Evolutionary conservation across 345 rosid species (phyloP), one percentile per base, ranked within the genome.

Genomic region (Firmiana major): DNA sequence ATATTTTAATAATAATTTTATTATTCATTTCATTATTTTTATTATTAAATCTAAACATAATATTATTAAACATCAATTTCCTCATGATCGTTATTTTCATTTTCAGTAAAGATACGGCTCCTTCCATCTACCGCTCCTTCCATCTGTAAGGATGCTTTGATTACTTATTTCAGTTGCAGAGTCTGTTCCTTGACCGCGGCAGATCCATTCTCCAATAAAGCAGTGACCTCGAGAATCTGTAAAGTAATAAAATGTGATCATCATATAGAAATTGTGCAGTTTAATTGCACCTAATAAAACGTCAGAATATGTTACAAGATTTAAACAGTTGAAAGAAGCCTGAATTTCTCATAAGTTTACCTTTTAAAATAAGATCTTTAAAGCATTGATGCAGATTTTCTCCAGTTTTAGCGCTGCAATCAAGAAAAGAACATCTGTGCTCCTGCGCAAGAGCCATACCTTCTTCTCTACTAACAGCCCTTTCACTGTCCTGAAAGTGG

Each of bases 391-490:
- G 81, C 63, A 95, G 94, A 48, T 85, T 89, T 86, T 84, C 92
- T 77, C 89, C 72, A 58, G 91, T 90, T 87, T 79, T 92, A 69
- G 97, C 94, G 49, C 98, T 96, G 79, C 98, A 92, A 82, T 96
- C 98, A 48, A 90, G 88, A 86, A 92, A 96, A 26, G 81, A 79
- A 79, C 92, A 96, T 74, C 86, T 92, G 75, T 80, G 93, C 78
- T 87, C 85, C 80, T 68, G 81, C 0, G 98, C 99, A 40, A 96
- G 90, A 79, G 85, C 86, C 85, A 86, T 85, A 36, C 99, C 99
- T 83, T 96, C 98, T 76, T 96, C 97, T 81, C 84, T 87, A 66
- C 90, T 90, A 60, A 92, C 99, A 68, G 76, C 88, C 79, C 99
- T 92, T 74, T 88, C 97, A 74, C 89, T 79, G 42, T 92, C 99